phyloP scores from a whole-genome alignment of 2,329 filamentous ascomycete genomes.

The Sporothrix humicola region DNA sequence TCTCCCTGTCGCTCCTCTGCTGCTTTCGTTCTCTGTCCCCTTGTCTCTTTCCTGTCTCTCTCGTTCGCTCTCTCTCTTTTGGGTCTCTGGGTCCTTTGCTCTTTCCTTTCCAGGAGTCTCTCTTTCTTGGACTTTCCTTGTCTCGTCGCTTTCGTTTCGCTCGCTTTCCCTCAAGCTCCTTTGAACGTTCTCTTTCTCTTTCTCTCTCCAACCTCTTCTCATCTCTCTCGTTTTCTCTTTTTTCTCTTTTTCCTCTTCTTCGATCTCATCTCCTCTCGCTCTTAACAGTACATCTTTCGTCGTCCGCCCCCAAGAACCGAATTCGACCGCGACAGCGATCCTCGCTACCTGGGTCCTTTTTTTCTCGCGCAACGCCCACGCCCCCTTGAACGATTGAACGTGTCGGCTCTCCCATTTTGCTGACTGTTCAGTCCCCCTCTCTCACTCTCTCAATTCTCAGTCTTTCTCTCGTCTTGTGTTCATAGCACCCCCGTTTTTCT shows the following conservation, averaged over 20 bases:
- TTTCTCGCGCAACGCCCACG: not conserved
- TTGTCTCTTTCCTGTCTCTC: not conserved
- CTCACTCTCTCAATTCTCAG: constrained; percentile 11
- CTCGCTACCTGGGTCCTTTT: not conserved
- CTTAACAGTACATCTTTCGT: no score
- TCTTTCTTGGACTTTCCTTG: not conserved
- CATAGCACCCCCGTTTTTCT: not conserved
- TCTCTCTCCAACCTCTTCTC: not conserved
- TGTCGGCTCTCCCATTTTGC: not conserved
- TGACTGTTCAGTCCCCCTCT: constrained; percentile 1
- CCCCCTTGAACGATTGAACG: not conserved
- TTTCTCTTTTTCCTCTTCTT: not conserved
- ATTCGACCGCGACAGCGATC: constrained; percentile 11
- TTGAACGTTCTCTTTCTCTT: not conserved
- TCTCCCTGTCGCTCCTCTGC: constrained; percentile 12
- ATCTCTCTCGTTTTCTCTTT: not conserved
- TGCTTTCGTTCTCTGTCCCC: not conserved
- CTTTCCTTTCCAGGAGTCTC: not conserved
- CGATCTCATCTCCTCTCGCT: not conserved
- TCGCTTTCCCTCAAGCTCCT: not conserved
- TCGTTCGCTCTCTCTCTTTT: constrained; percentile 7
- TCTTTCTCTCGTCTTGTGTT: not conserved
- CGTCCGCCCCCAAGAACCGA: not conserved
- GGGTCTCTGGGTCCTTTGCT: not conserved
- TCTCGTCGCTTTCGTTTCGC: not conserved